Evolutionary conservation across 148 eudicot species (phyloP), one percentile per base, ranked within the genome.

Genomic region (Rhododendron griersonianum): DNA sequence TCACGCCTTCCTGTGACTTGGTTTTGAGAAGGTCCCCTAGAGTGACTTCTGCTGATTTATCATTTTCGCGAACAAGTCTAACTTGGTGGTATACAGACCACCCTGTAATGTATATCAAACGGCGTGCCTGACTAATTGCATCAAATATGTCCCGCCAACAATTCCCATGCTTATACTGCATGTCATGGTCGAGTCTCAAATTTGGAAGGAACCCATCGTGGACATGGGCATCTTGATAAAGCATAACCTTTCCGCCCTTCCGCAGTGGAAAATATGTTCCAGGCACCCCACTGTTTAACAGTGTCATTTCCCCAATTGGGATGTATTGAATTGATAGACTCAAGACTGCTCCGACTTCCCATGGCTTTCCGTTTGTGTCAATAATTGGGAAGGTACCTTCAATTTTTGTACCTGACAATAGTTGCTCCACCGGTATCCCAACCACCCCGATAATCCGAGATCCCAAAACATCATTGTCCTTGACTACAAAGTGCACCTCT

Each of bases 221-320:
- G 37, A 91, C 92, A 90, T 96, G 98, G 45, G 98, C 98, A 91
- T 96, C 98, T 91, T 96, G 99, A 88, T 96, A 96, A 79, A 96
- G 98, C 7, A 93, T 94, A 69, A 96, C 91, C 44, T 84, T 92
- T 81, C 96, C 95, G 4, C 98, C 96, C 89, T 85, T 88, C 85
- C 95, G 91, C 28, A 96, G 87, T 23, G 99, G 99, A 80, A 96
- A 96, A 87, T 91, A 96, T 11, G 99, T 96, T 28, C 92, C 91
- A 9, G 96, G 96, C 41, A 96, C 98, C 33, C 96, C 96, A 67
- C 86, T 86, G 76, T 92, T 89, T 74, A 93, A 95, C 41, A 94
- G 84, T 3, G 84, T 51, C 77, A 92, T 87, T 67, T 78, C 90
- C 48, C 90, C 90, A 77, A 96, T 88, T 6, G 98, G 92, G 50